Base-by-base conservation (phyloP, 2,329 filamentous ascomycete species). In the Beauveria asiatica region DNA sequence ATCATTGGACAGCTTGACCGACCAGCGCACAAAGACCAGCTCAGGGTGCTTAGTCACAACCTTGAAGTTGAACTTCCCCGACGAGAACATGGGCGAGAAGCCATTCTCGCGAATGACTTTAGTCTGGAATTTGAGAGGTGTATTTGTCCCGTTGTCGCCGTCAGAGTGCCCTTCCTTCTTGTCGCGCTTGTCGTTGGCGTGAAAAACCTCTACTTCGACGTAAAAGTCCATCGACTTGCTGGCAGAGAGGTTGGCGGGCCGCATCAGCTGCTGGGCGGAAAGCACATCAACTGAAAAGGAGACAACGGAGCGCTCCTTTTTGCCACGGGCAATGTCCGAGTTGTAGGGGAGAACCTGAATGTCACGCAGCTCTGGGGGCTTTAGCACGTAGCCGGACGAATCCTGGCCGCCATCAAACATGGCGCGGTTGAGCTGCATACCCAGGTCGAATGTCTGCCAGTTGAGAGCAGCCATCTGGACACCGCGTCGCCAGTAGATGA, bases 381-480 rank as follows among this genome's bases (percentile, higher is more conserved):
- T 99, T 57, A 97, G 82, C 16, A 97, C 92, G 68, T 97, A 99
- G 49, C 94, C 94, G 3, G 89, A 90, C 60, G 86, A 84, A 74
- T 97, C 94, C 13, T 83, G 87, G 48, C 91, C 90, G 61, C 90
- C 90, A 51, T 92, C 89, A 70, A 97, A 99, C 94, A 99, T 97
- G 69, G 94, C 94, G 66, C 94, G 89, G 71, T 97, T 97, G 72
- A 97, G 82, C 70, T 97, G 93, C 83, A 97, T 94, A 50, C 92
- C 91, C 19, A 95, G 81, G 70, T 97, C 94, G 69, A 95, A 97
- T 0, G 92, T 97, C 75, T 99, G 94, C 93, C 94, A 97, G 75
- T 99, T 99, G 64, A 97, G 80, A 0, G 94, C 94, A 16, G 89
- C 92, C 93, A 99, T 97, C 74, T 99, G 94, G 19, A 97, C 94